These are phyloP conservation scores for Parasitella parasitica DNA, from an alignment of 371 early-diverging fungal species.

Conservation along the genomic window DNA sequence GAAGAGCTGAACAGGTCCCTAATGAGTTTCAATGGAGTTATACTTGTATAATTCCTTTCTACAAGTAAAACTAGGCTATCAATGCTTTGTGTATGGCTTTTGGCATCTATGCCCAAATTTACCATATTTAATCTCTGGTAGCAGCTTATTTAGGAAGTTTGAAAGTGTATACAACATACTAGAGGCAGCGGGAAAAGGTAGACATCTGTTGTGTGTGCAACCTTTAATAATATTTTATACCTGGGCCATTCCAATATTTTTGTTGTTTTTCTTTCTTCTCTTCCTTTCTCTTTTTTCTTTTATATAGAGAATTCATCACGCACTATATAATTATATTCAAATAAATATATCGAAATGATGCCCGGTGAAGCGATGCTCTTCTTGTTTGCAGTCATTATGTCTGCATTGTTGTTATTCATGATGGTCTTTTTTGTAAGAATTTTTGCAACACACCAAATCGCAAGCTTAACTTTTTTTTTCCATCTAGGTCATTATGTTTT, in stretches of 20 bases:
- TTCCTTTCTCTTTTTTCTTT: constrained; percentile 9
- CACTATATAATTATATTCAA: too few species aligned
- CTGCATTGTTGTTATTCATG: constrained; percentile 86
- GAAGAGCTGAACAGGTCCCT: too few species aligned
- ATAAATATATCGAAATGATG: constrained; percentile 46
- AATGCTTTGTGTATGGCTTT: too few species aligned
- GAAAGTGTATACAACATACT: background rate
- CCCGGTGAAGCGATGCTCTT: constrained; percentile 78
- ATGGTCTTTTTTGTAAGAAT: constrained; percentile 89
- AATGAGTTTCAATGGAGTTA: too few species aligned
- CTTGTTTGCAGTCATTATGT: constrained; percentile 88
- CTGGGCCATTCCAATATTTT: background rate
- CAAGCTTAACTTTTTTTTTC: constrained; percentile 6
- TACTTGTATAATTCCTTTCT: too few species aligned
- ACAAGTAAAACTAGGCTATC: too few species aligned
- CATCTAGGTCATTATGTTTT: constrained; percentile 85
- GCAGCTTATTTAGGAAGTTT: too few species aligned
- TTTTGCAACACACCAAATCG: too few species aligned
- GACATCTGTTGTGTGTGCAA: background rate
- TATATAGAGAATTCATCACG: too few species aligned
- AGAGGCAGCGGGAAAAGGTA: background rate
- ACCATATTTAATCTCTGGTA: too few species aligned
- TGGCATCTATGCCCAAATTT: too few species aligned
- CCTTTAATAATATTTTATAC: background rate
- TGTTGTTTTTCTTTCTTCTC: background rate